Percentiles rank a stretch among this genome's conserved stretches.
These are phyloP conservation scores for Penicillium sp. DNA, from an alignment of 2,329 filamentous ascomycete species.

Conservation along the genomic window DNA sequence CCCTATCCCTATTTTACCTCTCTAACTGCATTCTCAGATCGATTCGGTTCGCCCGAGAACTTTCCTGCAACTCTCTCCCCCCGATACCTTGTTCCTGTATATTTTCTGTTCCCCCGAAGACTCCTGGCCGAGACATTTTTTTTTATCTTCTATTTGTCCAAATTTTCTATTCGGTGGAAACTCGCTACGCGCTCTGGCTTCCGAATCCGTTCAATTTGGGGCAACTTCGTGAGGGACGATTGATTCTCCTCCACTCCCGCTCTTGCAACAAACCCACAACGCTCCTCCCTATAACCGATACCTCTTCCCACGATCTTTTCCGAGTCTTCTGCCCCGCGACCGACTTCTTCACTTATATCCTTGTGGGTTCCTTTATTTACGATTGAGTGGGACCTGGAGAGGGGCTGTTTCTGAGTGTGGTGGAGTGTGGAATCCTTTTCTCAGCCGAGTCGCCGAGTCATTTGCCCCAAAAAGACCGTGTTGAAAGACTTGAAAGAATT, in stretches of 20 bases:
- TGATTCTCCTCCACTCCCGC: slow-evolving; percentile 8
- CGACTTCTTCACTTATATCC: neutral
- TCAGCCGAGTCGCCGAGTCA: slow-evolving; percentile 13
- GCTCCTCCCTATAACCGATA: neutral
- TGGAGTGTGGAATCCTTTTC: slow-evolving; percentile 11
- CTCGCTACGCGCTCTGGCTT: neutral
- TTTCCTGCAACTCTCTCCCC: slow-evolving; percentile 2
- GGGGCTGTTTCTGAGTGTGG: slow-evolving; percentile 15
- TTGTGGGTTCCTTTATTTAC: neutral
- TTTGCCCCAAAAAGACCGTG: slow-evolving; percentile 1
- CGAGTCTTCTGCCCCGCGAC: neutral
- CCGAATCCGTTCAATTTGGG: slow-evolving; percentile 1
- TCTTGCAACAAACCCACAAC: neutral
- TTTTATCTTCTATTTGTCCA: slow-evolving; percentile 7
- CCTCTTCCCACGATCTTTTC: neutral
- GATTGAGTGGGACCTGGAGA: slow-evolving; percentile 18
- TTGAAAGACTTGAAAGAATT: slow-evolving; percentile 20
- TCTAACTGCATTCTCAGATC: slow-evolving; percentile 5
- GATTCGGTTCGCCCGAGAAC: slow-evolving; percentile 1
- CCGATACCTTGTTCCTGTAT: slow-evolving; percentile 4
- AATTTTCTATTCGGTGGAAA: neutral
- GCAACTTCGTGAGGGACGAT: slow-evolving; percentile 4
- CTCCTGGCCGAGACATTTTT: slow-evolving; percentile 13
- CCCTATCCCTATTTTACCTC: slow-evolving; percentile 10
- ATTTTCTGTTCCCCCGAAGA: neutral